Evolutionary conservation across 2,329 filamentous ascomycete genomes (phyloP), one percentile per base, ranked within the genome.

Genomic region (Magnaporthales sp.): DNA sequence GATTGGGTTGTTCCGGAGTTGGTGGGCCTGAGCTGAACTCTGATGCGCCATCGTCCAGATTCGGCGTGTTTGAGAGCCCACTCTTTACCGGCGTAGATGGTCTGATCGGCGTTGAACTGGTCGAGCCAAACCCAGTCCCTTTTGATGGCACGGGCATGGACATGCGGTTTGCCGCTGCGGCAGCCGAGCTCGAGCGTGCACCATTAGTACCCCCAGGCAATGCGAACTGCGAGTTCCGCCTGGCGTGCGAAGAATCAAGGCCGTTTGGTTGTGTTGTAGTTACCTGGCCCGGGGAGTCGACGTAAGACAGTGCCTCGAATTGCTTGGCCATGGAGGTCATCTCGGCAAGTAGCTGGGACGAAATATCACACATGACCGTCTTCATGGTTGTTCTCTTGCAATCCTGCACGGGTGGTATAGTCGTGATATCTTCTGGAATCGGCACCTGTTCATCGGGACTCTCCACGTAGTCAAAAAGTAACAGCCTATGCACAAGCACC

Each of bases 371-470:
- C 85, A 94, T 89, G 72, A 91, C 83, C 0, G 90, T 91, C 77
- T 91, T 92, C 75, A 93, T 88, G 1, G 92, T 95, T 1, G 92
- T 95, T 63, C 87, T 84, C 73, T 88, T 91, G 62, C 88, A 91
- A 30, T 87, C 81, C 67, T 89, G 84, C 24, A 80, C 80, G 0
- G 89, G 86, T 19, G 92, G 93, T 29, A 97, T 85, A 54, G 86
- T 83, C 62, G 89, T 81, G 56, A 95, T 84, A 63, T 89, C 90
- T 70, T 92, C 87, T 2, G 86, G 85, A 61, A 89, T 80, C 26
- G 83, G 83, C 19, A 86, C 78, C 2, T 81, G 79, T 15, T 78
- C 79, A 63, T 83, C 80, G 60, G 78, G 73, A 1, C 80, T 77
- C 19, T 81, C 76, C 7, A 80, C 77, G 74, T 89, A 89, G 75